Conservation (phyloP, 2,329 filamentous ascomycete species). For the Ceratocystis diversiconidia region DNA sequence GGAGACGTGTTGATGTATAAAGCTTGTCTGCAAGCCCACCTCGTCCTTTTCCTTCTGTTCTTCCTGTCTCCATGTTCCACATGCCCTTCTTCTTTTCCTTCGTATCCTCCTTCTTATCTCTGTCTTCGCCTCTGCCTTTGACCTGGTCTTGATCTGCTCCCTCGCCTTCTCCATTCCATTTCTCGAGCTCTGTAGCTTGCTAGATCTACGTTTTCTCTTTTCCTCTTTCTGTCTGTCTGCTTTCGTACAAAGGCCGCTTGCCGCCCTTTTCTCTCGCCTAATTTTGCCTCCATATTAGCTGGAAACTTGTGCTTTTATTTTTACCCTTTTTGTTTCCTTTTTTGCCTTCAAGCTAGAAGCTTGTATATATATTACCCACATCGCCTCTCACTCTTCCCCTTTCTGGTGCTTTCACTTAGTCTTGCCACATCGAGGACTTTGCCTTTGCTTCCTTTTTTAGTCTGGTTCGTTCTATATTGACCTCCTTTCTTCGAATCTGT, state of each 20-base stretch:
- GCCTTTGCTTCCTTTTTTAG: neutral
- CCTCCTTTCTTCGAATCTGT: neutral
- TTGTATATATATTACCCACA: neutral
- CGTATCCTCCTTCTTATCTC: neutral
- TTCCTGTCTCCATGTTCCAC: neutral
- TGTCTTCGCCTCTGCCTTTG: neutral
- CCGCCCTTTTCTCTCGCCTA: neutral
- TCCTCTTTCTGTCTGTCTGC: neutral
- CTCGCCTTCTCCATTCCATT: conserved; percentile 3
- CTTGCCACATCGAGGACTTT: neutral
- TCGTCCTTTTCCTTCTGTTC: neutral
- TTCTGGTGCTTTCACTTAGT: neutral
- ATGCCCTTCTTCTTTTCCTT: neutral
- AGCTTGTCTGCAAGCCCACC: neutral
- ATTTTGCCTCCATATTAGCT: neutral
- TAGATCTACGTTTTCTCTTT: neutral
- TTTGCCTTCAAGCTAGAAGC: neutral
- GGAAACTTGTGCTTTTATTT: neutral
- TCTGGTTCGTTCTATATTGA: neutral
- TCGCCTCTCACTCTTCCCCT: neutral
- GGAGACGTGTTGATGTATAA: neutral
- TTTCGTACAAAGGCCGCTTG: neutral
- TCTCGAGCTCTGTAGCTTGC: neutral
- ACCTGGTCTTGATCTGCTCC: neutral
- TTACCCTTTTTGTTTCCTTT: neutral